Percentiles rank a stretch among this genome's conserved stretches.
These are phyloP conservation scores for Dichotomocladium elegans DNA, from an alignment of 371 early-diverging fungal genomes.

Conservation along the genomic window DNA sequence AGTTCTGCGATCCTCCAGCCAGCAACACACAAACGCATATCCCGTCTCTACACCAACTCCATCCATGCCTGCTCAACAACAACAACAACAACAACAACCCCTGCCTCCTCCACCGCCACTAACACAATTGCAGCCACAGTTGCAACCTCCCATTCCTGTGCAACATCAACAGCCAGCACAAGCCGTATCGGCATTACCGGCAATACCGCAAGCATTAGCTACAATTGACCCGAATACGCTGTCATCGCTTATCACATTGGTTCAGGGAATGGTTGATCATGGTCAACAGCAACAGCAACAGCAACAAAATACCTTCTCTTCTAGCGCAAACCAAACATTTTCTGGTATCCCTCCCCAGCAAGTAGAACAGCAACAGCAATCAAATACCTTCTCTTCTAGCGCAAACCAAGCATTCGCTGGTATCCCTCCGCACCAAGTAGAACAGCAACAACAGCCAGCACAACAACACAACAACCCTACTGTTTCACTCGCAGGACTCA, in stretches of 20 bases:
- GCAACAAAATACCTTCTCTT: background rate
- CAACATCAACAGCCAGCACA: slow-evolving; percentile 4
- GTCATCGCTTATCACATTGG: background rate
- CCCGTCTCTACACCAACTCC: background rate
- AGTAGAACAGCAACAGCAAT: background rate
- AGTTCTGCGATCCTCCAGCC: slow-evolving; percentile 8
- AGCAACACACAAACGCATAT: background rate
- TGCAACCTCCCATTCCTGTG: background rate
- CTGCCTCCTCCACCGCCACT: background rate
- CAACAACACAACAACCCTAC: background rate
- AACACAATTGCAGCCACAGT: background rate
- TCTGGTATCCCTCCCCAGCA: no score
- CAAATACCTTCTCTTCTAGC: background rate
- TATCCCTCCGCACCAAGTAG: background rate
- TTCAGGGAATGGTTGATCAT: slow-evolving; percentile 6
- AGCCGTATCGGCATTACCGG: background rate
- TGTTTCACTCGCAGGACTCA: no score
- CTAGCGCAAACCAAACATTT: no score
- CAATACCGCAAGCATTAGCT: background rate
- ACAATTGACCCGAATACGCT: slow-evolving; percentile 5
- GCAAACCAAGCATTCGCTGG: no score
- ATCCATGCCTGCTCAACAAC: background rate
- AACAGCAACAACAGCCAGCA: background rate
- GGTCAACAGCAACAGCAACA: background rate
- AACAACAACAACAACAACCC: background rate